A percentile compares a stretch with the other conserved stretches of the same genome.
phyloP scores from a whole-genome alignment of 148 eudicot genomes.

The Camellia lanceoleosa region DNA sequence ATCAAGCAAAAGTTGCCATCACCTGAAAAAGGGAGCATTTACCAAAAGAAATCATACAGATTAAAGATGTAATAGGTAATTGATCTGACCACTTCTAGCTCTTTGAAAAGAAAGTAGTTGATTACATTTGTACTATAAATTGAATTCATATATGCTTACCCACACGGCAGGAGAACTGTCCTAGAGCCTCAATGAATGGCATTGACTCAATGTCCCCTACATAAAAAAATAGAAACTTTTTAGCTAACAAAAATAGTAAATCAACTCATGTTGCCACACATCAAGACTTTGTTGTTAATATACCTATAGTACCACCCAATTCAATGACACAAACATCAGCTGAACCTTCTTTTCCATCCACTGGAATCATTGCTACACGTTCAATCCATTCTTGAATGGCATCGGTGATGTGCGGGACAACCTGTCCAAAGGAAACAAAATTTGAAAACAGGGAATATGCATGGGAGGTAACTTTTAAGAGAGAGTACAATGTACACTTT shows the following conservation, averaged over 20 bases:
- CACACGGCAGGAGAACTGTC: conserved; percentile 88
- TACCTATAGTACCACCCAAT: conserved; percentile 98
- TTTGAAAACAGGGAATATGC: no score
- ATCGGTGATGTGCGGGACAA: conserved; percentile 96
- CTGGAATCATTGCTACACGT: conserved; percentile 82
- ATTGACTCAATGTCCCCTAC: conserved; percentile 95
- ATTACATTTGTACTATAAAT: background rate
- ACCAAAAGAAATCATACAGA: background rate
- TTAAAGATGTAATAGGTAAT: background rate
- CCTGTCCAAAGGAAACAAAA: conserved; percentile 40
- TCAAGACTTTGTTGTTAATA: background rate
- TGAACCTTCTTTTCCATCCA: conserved; percentile 89
- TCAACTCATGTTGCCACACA: background rate
- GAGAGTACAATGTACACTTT: no score
- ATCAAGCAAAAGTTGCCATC: conserved; percentile 89
- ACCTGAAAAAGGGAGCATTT: conserved; percentile 41
- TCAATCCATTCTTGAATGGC: conserved; percentile 98
- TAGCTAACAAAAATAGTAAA: background rate
- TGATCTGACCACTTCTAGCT: background rate
- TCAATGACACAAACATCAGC: conserved; percentile 99
- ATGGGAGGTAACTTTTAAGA: background rate
- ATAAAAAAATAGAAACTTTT: conserved; percentile 7
- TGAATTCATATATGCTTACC: conserved; percentile 44
- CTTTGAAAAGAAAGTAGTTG: background rate
- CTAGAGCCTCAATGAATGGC: conserved; percentile 96